Evolutionary conservation across 1,284 basidiomycete genomes (phyloP).

Genomic region (Moesziomyces sp.): DNA sequence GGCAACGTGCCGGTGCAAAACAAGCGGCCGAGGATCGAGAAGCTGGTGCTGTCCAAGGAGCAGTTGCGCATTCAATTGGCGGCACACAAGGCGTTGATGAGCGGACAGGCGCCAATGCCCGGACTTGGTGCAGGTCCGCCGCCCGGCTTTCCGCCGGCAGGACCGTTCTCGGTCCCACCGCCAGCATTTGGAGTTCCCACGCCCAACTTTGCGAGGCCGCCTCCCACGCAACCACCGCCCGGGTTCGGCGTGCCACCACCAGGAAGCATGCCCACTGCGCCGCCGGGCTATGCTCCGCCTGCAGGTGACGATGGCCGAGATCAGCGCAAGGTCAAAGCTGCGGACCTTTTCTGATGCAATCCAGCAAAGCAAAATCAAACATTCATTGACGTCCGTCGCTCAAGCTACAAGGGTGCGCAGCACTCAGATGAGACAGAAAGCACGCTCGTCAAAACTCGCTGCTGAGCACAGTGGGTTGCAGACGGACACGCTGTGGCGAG

Average conservation of each 20-base stretch:
- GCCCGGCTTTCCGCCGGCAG: conserved; percentile 26
- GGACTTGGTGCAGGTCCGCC: conserved; percentile 11
- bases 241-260: conserved; percentile 23
- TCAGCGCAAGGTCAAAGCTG: conserved; percentile 31
- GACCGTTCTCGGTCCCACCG: conserved; percentile 39
- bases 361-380: neutral
- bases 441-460: too few species aligned
- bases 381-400: too few species aligned
- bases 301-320: conserved; percentile 14
- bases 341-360: conserved; percentile 40
- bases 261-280: conserved; percentile 1
- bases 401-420: too few species aligned
- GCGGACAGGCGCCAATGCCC: conserved; percentile 70
- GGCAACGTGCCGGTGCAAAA: conserved; percentile 70
- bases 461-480: too few species aligned
- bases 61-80: conserved; percentile 85
- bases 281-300: conserved; percentile 3
- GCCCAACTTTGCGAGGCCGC: conserved; percentile 34
- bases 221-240: conserved; percentile 31
- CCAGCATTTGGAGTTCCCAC: conserved; percentile 29
- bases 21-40: conserved; percentile 86
- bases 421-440: too few species aligned
- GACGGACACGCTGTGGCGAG: too few species aligned
- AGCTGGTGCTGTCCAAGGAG: conserved; percentile 76
- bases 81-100: conserved; percentile 93